Percentiles rank a stretch among this genome's conserved stretches.
Evolutionary conservation across 2,329 filamentous ascomycete species (phyloP).

Genomic region (Dactylellina cionopaga): DNA sequence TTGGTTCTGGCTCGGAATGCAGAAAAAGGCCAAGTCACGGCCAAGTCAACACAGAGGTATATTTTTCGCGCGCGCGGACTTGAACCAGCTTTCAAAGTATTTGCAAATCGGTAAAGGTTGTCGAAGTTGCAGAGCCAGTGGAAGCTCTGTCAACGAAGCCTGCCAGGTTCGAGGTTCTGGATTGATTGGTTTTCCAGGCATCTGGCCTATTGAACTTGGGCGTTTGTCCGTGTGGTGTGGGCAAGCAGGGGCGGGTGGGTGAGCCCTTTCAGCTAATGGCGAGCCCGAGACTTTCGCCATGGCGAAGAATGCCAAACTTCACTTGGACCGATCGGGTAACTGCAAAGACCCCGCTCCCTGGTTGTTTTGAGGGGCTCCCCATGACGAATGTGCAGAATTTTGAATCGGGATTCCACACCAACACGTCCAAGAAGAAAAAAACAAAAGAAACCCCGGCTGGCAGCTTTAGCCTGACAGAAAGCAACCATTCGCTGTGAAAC

Average conservation of each 20-base stretch:
- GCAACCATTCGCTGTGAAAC: conserved; percentile 44
- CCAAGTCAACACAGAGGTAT: too few relatives aligned
- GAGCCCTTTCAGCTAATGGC: conserved; percentile 49
- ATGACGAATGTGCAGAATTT: conserved; percentile 52
- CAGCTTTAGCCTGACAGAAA: conserved; percentile 43
- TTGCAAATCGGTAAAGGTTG: conserved; percentile 21
- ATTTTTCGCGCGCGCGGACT: background rate
- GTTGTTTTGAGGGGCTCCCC: conserved; percentile 42
- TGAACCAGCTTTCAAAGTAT: background rate
- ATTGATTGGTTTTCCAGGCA: conserved; percentile 41
- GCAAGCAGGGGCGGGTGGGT: conserved; percentile 18
- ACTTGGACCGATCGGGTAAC: conserved; percentile 40
- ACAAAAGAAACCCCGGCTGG: conserved; percentile 15
- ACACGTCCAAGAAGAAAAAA: conserved; percentile 10
- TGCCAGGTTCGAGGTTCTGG: background rate
- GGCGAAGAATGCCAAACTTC: conserved; percentile 49
- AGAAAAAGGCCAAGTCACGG: too few relatives aligned
- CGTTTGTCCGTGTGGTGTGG: conserved; percentile 33
- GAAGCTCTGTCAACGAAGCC: conserved; percentile 30
- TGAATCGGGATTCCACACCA: conserved; percentile 40
- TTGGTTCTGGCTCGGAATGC: too few relatives aligned
- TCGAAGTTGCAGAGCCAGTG: conserved; percentile 4
- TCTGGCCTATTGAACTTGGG: conserved; percentile 32
- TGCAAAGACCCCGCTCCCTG: conserved; percentile 40
- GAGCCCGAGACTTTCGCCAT: conserved; percentile 36